Evolutionary conservation across 2,329 filamentous ascomycete species (phyloP), one percentile per base, ranked within the genome.

Genomic region (Alternaria conjuncta): DNA sequence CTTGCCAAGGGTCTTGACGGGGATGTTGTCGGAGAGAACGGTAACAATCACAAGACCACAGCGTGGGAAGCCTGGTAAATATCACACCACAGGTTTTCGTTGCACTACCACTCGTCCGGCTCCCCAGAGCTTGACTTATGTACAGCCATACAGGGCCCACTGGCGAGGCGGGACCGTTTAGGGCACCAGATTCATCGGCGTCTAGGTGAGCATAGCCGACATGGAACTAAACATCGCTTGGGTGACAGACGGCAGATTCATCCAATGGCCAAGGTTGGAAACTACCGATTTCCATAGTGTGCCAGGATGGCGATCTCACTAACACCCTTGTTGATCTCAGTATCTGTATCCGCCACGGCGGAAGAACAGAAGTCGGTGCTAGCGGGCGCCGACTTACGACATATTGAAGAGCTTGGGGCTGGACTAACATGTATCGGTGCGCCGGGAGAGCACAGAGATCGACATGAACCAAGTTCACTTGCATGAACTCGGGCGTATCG

Each of bases 341-440:
- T 32, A 58, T 54, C 25, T 64, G 61, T 53, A 65, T 44, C 63
- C 61, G 54, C 44, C 46, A 59, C 46, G 55, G 20, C 63, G 53
- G 66, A 53, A 67, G 21, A 53, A 32, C 36, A 43, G 28, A 63
- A 44, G 57, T 68, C 65, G 68, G 68, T 64, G 58, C 41, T 65
- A 55, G 26, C 30, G 45, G 60, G 61, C 57, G 59, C 73, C 73
- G 73, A 75, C 55, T 60, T 73, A 69, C 71, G 68, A 70, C 65
- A 71, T 64, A 30, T 57, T 62, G 57, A 61, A 58, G 43, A 49
- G 57, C 26, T 64, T 59, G 53, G 59, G 45, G 61, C 56, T 63
- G 57, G 54, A 64, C 60, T 57, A 55, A 57, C 45, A 47, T 63
- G 58, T 55, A 50, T 64, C 58, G 45, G 65, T 64, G 25, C 46